phyloP scores from a whole-genome alignment of 306 rosid genomes.

The Canavalia gladiata region DNA sequence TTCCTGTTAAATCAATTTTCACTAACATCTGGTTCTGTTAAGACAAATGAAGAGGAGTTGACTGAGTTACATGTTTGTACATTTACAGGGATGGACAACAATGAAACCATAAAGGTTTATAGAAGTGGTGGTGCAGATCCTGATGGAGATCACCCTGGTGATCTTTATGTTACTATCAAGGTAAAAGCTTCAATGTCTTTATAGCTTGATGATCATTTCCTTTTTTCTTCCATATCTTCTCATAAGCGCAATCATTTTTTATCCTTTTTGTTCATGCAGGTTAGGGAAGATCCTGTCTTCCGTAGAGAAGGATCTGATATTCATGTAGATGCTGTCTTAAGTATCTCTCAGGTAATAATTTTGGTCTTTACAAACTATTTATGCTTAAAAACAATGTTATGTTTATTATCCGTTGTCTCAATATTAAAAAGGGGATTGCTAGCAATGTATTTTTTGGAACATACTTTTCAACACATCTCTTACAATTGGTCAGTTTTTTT shows the following conservation, averaged over 20 bases:
- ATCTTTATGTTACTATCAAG: slow-evolving; percentile 79
- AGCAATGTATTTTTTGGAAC: too few relatives aligned
- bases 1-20: not conserved
- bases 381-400: too few relatives aligned
- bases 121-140: slow-evolving; percentile 95
- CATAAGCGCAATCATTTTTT: not conserved
- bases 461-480: too few relatives aligned
- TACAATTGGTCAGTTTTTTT: too few relatives aligned
- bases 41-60: slow-evolving; percentile 5
- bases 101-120: slow-evolving; percentile 66
- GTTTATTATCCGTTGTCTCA: too few relatives aligned
- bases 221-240: slow-evolving; percentile 13
- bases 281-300: slow-evolving; percentile 90
- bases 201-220: not conserved
- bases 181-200: slow-evolving; percentile 45
- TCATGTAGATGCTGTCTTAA: slow-evolving; percentile 84
- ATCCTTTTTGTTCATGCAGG: slow-evolving; percentile 52
- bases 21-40: not conserved
- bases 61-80: slow-evolving; percentile 19
- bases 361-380: not conserved
- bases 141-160: slow-evolving; percentile 87
- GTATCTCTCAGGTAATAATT: slow-evolving; percentile 79
- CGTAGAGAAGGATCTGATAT: slow-evolving; percentile 89
- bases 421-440: too few relatives aligned
- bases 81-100: slow-evolving; percentile 78